Evolutionary conservation across 106 monocot genomes (phyloP).

Genomic region (Dioscorea zingiberensis): DNA sequence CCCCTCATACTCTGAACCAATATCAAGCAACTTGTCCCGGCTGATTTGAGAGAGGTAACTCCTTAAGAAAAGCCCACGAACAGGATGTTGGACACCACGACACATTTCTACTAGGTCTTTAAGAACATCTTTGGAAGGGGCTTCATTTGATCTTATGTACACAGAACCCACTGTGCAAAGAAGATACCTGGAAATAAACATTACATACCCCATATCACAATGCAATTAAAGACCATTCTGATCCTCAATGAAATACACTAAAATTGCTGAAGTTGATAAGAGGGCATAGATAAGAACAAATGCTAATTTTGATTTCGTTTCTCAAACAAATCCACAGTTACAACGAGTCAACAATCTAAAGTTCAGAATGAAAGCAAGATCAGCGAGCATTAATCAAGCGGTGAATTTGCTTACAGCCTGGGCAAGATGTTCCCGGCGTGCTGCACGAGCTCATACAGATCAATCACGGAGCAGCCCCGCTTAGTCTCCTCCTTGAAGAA

Average conservation of each 20-base stretch:
- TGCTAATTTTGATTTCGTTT: too few relatives aligned
- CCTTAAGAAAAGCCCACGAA: constrained; percentile 91
- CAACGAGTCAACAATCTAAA: too few relatives aligned
- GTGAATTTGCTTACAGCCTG: constrained; percentile 56
- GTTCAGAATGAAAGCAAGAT: too few relatives aligned
- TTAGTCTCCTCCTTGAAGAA: constrained; percentile 90
- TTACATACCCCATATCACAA: too few relatives aligned
- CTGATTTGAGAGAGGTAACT: constrained; percentile 95
- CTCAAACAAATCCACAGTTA: too few relatives aligned
- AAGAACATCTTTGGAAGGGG: constrained; percentile 90
- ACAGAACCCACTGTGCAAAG: constrained; percentile 96
- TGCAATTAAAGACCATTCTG: too few relatives aligned
- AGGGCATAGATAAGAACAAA: too few relatives aligned
- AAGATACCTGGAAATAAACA: constrained; percentile 55
- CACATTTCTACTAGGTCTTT: constrained; percentile 99
- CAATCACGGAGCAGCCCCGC: constrained; percentile 72
- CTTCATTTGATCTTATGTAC: constrained; percentile 95
- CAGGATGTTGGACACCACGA: constrained; percentile 84
- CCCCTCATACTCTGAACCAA: constrained; percentile 98
- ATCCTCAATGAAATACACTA: too few relatives aligned
- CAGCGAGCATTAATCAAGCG: too few relatives aligned
- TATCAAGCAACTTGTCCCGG: constrained; percentile 87
- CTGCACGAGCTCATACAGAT: constrained; percentile 96
- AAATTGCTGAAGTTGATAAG: too few relatives aligned
- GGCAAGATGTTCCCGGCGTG: constrained; percentile 96